A percentile compares a stretch with the other conserved stretches of the same genome.
phyloP scores from a whole-genome alignment of 371 early-diverging fungal genomes.

The Apophysomyces elegans region DNA sequence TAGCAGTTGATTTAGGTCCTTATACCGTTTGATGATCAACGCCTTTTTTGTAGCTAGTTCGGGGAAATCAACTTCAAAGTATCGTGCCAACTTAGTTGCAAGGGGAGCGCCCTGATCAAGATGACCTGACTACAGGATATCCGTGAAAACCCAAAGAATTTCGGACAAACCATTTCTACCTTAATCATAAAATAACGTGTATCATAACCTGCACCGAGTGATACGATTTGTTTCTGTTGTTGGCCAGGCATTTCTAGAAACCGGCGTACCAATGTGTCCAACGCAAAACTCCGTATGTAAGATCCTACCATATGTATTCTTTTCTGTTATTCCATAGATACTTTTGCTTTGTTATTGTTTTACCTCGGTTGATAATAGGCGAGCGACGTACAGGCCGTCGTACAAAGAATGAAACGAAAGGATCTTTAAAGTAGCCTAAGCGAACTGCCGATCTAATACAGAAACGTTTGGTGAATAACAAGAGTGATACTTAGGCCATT shows the following conservation, averaged over 20 bases:
- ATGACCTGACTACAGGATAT: slow-evolving; percentile 17
- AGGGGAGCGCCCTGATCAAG: slow-evolving; percentile 1
- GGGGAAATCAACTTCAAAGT: slow-evolving; percentile 93
- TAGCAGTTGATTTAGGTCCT: slow-evolving; percentile 54
- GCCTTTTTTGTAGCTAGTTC: slow-evolving; percentile 85
- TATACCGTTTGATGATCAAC: slow-evolving; percentile 63
- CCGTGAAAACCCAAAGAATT: too few relatives aligned
- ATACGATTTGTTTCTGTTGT: slow-evolving; percentile 76
- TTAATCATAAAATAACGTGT: slow-evolving; percentile 88
- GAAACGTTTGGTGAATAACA: not conserved
- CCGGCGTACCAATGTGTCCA: slow-evolving; percentile 65
- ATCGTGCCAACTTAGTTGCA: slow-evolving; percentile 29
- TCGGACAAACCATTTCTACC: slow-evolving; percentile 29
- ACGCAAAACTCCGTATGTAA: slow-evolving; percentile 70
- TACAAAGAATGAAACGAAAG: slow-evolving; percentile 79
- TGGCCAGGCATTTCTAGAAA: slow-evolving; percentile 54
- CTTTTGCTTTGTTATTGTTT: not conserved
- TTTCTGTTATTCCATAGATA: slow-evolving; percentile 29
- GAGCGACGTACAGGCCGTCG: slow-evolving; percentile 67
- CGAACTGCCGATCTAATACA: slow-evolving; percentile 80
- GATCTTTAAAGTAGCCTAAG: slow-evolving; percentile 82
- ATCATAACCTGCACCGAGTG: slow-evolving; percentile 92
- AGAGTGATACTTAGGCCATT: too few relatives aligned
- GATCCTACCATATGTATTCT: slow-evolving; percentile 52
- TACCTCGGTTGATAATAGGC: slow-evolving; percentile 95